A percentile compares a stretch with the other conserved stretches of the same genome.
Evolutionary conservation across 2,329 filamentous ascomycete species (phyloP).

Genomic region (Fusarium nisikadoi): DNA sequence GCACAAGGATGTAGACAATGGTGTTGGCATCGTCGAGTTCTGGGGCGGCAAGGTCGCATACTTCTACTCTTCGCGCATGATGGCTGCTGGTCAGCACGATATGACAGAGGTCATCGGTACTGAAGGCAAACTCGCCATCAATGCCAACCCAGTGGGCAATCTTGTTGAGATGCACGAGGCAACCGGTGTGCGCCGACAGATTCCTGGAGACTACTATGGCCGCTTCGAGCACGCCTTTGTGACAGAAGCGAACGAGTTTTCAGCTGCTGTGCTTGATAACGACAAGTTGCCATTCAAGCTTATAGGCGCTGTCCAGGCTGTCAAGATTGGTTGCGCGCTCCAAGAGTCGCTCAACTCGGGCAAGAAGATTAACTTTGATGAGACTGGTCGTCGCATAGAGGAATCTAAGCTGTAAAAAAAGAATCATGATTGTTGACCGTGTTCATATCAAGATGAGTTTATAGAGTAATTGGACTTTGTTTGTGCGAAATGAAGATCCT

Average conservation of each 20-base stretch:
- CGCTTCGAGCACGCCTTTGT: constrained; percentile 72
- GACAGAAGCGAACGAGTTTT: constrained; percentile 72
- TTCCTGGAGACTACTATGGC: constrained; percentile 71
- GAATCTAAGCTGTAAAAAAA: constrained; percentile 35
- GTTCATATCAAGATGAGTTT: not conserved
- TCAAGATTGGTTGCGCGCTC: constrained; percentile 70
- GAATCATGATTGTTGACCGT: not conserved
- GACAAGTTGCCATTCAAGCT: constrained; percentile 67
- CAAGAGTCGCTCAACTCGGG: constrained; percentile 67
- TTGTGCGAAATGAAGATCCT: not conserved
- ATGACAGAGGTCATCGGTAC: constrained; percentile 76
- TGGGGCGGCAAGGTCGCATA: constrained; percentile 72
- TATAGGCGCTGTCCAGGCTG: constrained; percentile 66
- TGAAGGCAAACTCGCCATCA: constrained; percentile 70
- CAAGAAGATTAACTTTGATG: constrained; percentile 69
- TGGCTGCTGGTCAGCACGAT: constrained; percentile 75
- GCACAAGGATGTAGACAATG: constrained; percentile 49
- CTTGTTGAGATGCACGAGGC: constrained; percentile 66
- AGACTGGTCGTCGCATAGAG: constrained; percentile 44
- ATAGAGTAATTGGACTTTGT: constrained; percentile 13
- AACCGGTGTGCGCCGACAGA: constrained; percentile 64
- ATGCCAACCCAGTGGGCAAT: constrained; percentile 65
- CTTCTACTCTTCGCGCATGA: constrained; percentile 74
- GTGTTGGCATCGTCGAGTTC: constrained; percentile 71
- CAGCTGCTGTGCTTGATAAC: constrained; percentile 66